These are phyloP conservation scores for Ganoderma lingzhi DNA, from an alignment of 1,284 basidiomycete genomes.

Conservation along the genomic window DNA sequence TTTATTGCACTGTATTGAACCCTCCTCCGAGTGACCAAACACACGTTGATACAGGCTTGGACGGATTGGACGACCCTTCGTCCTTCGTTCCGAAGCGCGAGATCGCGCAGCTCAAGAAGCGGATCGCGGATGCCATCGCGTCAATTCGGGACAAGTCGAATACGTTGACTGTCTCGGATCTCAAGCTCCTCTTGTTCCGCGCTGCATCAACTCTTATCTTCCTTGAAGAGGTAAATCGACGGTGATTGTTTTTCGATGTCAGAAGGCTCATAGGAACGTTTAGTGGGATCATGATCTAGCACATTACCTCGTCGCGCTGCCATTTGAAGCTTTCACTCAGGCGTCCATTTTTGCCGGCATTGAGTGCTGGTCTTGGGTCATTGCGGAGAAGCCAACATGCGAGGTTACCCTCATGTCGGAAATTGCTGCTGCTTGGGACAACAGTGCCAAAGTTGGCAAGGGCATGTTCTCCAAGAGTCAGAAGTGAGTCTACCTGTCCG, in stretches of 20 bases:
- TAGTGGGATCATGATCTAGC: constrained; percentile 89
- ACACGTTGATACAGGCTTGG: constrained; percentile 3
- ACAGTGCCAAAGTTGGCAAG: constrained; percentile 78
- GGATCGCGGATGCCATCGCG: constrained; percentile 73
- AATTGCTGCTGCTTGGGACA: constrained; percentile 88
- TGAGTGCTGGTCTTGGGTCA: constrained; percentile 97
- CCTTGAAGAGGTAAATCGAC: constrained; percentile 61
- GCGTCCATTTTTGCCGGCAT: constrained; percentile 87
- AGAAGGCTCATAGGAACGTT: constrained; percentile 3
- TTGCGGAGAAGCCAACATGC: constrained; percentile 84
- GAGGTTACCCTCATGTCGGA: constrained; percentile 86
- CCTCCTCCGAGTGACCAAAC: not conserved
- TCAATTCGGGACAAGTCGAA: constrained; percentile 79
- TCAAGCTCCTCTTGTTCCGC: constrained; percentile 88
- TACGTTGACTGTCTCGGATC: constrained; percentile 78
- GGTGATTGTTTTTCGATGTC: not conserved
- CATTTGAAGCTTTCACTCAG: constrained; percentile 91
- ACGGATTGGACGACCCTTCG: constrained; percentile 19
- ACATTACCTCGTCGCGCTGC: constrained; percentile 88
- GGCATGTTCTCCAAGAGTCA: constrained; percentile 86
- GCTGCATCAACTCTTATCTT: constrained; percentile 85
- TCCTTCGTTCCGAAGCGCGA: constrained; percentile 36
- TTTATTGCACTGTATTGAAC: not conserved
- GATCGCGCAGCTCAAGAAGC: constrained; percentile 59
- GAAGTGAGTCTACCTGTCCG: constrained; percentile 63